Base-by-base conservation (phyloP, 1,284 basidiomycete genomes). In the Microbotryomycetes sp. region DNA sequence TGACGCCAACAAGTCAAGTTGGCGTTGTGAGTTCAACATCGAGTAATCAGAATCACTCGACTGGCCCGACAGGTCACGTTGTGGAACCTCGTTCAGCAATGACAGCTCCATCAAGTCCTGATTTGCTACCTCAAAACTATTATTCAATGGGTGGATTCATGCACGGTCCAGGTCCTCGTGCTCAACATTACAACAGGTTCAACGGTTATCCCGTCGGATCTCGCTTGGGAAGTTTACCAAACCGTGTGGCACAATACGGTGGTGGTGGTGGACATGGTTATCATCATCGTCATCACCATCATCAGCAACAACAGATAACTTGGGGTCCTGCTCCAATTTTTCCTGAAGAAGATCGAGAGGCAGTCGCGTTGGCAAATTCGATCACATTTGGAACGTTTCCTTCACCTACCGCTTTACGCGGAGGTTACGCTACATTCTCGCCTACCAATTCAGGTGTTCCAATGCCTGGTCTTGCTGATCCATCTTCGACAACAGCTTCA, bases 331-430 rank as follows among this genome's bases (percentile, higher is more conserved):
- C 49, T 2, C 64, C 67, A 19, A 68, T 68, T 54, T 68, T 68
- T 56, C 67, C 67, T 4, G 60, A 58, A 7, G 62, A 66, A 52
- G 65, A 66, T 51, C 64, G 67, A 29, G 62, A 60, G 14, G 48
- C 52, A 14, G 53, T 68, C 52, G 67, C 64, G 6, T 53, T 59
- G n/a, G 60, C 57, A 7, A 62, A 58, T 42, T 46, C 49, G n/a
- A 64, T 69, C 49, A 62, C 62, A 15, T 69, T 69, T 45, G 67
- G 67, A 22, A 62, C 58, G 47, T 69, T 69, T 49, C 67, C 64
- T 26, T 56, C 60, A 32, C 49, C 61, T 19, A 22, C 63, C 16
- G 54, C 64, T 1, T 48, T 60, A 0, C 58, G 58, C 4, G 59
- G 60, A 49, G 61, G 55, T 45, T 63, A 66, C 32, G 56, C 36